Evolutionary conservation across 78 protist genomes (phyloP).

Genomic region (Dictyostelium capitatum): DNA sequence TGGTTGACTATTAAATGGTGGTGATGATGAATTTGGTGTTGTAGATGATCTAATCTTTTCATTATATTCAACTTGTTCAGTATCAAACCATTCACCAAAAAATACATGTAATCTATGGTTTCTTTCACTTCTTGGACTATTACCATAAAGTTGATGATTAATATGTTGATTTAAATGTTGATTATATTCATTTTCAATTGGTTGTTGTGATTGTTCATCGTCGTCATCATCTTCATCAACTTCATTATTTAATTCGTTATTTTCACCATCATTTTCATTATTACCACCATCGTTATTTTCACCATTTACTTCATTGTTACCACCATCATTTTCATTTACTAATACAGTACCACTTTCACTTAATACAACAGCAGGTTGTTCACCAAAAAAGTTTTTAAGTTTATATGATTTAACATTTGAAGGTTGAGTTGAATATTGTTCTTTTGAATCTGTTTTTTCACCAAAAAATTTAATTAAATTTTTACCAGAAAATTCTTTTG

Average conservation of each 20-base stretch:
- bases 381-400: conserved; percentile 50
- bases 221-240: background rate
- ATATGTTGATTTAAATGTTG: background rate
- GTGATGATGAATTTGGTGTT: background rate
- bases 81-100: conserved; percentile 72
- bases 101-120: conserved; percentile 53
- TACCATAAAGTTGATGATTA: conserved; percentile 11
- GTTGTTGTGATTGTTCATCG: background rate
- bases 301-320: background rate
- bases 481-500: conserved; percentile 23
- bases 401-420: conserved; percentile 52
- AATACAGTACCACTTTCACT: background rate
- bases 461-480: conserved; percentile 68
- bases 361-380: background rate
- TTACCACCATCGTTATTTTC: background rate
- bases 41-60: conserved; percentile 63
- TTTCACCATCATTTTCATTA: background rate
- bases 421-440: conserved; percentile 63
- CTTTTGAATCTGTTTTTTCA: conserved; percentile 27
- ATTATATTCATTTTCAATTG: background rate
- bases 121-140: conserved; percentile 31
- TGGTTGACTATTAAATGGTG: conserved; percentile 19
- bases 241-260: background rate
- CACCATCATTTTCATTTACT: background rate
- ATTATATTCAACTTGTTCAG: conserved; percentile 64